Base-by-base conservation (phyloP, 257 asterid species). In the Penstemon barbatus region DNA sequence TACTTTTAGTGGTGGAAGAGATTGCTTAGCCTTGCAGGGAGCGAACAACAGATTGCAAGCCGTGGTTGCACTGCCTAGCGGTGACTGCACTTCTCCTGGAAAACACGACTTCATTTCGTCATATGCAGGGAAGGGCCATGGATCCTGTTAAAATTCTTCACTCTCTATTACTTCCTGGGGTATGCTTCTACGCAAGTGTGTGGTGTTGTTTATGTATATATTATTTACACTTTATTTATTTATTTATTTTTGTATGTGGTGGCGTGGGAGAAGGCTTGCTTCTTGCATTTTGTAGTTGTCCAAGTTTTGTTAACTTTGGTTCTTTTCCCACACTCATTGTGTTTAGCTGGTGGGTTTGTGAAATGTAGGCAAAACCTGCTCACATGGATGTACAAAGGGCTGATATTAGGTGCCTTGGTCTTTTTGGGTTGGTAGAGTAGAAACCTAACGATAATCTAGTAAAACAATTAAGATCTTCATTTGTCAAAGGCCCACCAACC, bases 11-110 rank as follows among this genome's bases (percentile, higher is more conserved):
- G 67, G 79, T 90, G 41, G 96, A 83, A 68, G 97, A 84, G 79
- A 92, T 88, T 74, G 96, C 95, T 80, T 86, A 78, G 68, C 90
- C 99, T 61, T 93, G 99, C 80, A 78, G 99, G 77, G 99, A 93
- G 80, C 87, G 99, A 71, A 90, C 95, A 33, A 97, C 99, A 6
- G 94, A 83, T 71, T 84, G 74, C 78, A 87, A 79, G 79, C 92
- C 85, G 75, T 93, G 97, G 99, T 71, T 90, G 78, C 97, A 93
- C 78, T 88, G 92, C 73, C 92, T 93, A 76, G 89, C 96, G 59
- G 85, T 93, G 68, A 67, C 78, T 73, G 87, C 89, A 44, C 95
- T 93, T 63, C 96, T 93, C 71, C 65, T 93, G 81, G 96, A 88
- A 79, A 83, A 89, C 73, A 71, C 83, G 55, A 80, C 77, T 70